phyloP scores from a whole-genome alignment of 2,329 filamentous ascomycete species.

The Botryotinia globosa region DNA sequence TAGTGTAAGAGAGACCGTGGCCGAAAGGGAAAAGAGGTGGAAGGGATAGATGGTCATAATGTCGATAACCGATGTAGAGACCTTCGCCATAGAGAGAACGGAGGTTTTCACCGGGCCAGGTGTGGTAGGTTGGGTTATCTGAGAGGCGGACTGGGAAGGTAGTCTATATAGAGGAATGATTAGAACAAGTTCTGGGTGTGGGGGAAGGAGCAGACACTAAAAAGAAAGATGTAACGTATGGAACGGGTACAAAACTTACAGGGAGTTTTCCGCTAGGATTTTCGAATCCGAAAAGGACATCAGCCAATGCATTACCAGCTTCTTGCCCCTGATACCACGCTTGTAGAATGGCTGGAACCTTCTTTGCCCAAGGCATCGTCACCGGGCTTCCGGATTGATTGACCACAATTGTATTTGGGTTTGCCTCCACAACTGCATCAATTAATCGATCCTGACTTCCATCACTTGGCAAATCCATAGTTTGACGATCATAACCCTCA shows the following conservation, averaged over 20 bases:
- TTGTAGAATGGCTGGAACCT: conserved; percentile 65
- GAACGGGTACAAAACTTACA: conserved; percentile 25
- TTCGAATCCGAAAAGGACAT: conserved; percentile 61
- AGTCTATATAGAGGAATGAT: conserved; percentile 40
- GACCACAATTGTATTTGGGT: conserved; percentile 64
- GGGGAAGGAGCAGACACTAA: neutral
- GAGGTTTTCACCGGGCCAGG: conserved; percentile 69
- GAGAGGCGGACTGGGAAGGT: conserved; percentile 64
- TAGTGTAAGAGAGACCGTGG: conserved; percentile 71
- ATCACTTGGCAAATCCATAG: conserved; percentile 56
- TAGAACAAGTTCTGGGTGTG: conserved; percentile 16
- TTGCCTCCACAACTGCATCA: conserved; percentile 58
- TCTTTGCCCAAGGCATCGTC: conserved; percentile 66
- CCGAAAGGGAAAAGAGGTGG: conserved; percentile 68
- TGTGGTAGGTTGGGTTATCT: conserved; percentile 68
- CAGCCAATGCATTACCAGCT: conserved; percentile 64
- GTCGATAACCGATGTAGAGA: conserved; percentile 69
- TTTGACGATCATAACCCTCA: conserved; percentile 66
- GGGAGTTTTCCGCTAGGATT: conserved; percentile 69
- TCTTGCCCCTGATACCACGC: conserved; percentile 71
- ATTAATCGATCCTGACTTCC: conserved; percentile 62
- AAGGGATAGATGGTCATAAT: conserved; percentile 63
- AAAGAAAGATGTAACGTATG: neutral
- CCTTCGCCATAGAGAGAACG: conserved; percentile 70
- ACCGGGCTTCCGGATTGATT: conserved; percentile 68